Base-by-base conservation (phyloP, 306 rosid genomes). In the Malus orientalis region DNA sequence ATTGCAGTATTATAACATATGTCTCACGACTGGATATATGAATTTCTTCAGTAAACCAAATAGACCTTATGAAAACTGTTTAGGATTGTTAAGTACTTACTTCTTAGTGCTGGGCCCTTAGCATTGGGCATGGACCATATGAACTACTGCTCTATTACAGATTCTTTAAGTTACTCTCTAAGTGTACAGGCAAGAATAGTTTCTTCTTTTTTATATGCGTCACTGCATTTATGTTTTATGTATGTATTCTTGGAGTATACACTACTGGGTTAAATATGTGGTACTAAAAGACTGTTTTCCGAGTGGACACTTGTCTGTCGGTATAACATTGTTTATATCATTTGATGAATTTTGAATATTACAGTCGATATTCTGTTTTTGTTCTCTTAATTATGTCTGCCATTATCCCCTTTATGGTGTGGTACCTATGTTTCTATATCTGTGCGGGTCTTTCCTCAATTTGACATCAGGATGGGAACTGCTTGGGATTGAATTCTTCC, bases 401-500 rank as follows among this genome's bases (percentile, higher is more conserved):
- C n/a, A 16, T 8, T 53, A 51, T 20, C 23, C 32, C 6, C 27
- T 40, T 36, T 10, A 59, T 42, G n/a, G 40, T 44, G n/a, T 4
- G 69, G 69, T 74, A 30, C 20, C 27, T 14, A 29, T 58, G 13
- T 32, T 62, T 70, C 33, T 79, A 13, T 69, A 53, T 69, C 62
- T 84, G 57, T 76, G 63, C 11, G 49, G 81, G 14, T 79, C 71
- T 82, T 44, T 22, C 76, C 61, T 74, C 75, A 60, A 55, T 71
- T 87, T 78, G 67, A 12, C 20, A 66, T 80, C 83, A 94, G 97
- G 86, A 87, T 69, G 89, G 89, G 33, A 83, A 84, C 69, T 83
- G 89, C 88, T 82, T 89, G 70, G 98, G 97, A 86, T 67, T 81
- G 79, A 82, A 78, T 85, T 83, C 89, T 79, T 82, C 91, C 64